Percentiles rank a stretch among this genome's conserved stretches.
Evolutionary conservation across 75 land plant genomes (phyloP).

Genomic region (Cupressus sempervirens): DNA sequence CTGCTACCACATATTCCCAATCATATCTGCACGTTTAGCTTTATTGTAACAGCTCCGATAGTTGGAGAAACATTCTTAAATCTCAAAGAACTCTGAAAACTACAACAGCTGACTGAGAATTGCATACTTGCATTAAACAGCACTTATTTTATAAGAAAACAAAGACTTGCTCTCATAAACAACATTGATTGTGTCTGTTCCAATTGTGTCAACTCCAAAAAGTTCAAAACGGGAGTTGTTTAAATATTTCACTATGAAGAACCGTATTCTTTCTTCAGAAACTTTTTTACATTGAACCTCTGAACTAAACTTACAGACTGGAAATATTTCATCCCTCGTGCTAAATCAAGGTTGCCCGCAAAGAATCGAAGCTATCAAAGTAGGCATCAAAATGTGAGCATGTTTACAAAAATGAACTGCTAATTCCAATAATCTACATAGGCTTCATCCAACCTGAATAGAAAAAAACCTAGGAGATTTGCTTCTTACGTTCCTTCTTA

Average conservation of each 20-base stretch:
- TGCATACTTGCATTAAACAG: background rate
- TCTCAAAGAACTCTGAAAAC: background rate
- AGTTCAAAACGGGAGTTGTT: background rate
- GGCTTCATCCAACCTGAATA: background rate
- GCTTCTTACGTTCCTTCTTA: background rate
- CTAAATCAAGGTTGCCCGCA: background rate
- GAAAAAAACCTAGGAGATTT: background rate
- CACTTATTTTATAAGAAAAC: background rate
- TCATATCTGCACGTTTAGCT: background rate
- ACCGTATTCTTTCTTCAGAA: background rate
- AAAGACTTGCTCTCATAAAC: background rate
- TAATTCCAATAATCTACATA: background rate
- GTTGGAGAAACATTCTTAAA: background rate
- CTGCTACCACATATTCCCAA: background rate
- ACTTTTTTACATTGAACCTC: background rate
- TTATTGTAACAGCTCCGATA: background rate
- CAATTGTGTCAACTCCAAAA: background rate
- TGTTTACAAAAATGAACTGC: background rate
- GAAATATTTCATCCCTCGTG: background rate
- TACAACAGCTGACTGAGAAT: background rate
- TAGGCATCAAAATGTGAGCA: constrained; percentile 1
- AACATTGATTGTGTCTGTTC: background rate
- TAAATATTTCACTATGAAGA: background rate
- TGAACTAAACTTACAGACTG: background rate
- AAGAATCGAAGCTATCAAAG: background rate